Base-by-base conservation (phyloP, 805 yeast genomes). In the Wickerhamomyces hampshirensis region DNA sequence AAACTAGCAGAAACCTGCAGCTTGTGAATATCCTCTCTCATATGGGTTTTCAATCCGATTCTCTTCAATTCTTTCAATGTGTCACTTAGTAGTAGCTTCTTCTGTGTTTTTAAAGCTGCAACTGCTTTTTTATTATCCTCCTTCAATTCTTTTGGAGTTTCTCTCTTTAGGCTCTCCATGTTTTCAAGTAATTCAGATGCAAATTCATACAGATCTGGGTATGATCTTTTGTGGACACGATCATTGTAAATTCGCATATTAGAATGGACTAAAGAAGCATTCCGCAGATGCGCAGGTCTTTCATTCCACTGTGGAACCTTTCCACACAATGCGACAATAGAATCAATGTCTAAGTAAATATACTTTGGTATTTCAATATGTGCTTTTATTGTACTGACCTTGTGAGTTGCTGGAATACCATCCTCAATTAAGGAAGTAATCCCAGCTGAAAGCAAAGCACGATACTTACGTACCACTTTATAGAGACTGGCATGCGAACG, bases 401-500 rank as follows among this genome's bases (percentile, higher is more conserved):
- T 52, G 19, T 37, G 50, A 33, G 35, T 42, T 30, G 40, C n/a
- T 8, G 62, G 43, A n/a, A 78, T 43, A 15, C 93, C 94, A 12
- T 52, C 51, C 51, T 84, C 91, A 35, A 88, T 71, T 4, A 82
- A 39, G 0, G 69, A 47, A 1, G 70, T 59, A 0, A 84, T 76
- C 1, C 73, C 66, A 17, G 68, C 68, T 5, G 69, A 56, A 9
- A 89, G 58, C 23, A 81, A 51, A 2, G 71, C 70, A 35, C 98
- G 75, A 56, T 85, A 93, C 57, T 87, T 87, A 39, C 88, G 72
- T 9, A 91, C 83, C 34, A 84, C 57, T 59, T 88, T 93, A 73
- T 81, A 91, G 35, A 93, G 75, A 48, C 71, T 77, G 45, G 77
- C 76, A 54, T 94, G 98, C 1, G 97, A 88, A 32, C 83, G 75